These are phyloP conservation scores for Aspergillus intermedius DNA, from an alignment of 2,329 filamentous ascomycete genomes.

Conservation along the genomic window DNA sequence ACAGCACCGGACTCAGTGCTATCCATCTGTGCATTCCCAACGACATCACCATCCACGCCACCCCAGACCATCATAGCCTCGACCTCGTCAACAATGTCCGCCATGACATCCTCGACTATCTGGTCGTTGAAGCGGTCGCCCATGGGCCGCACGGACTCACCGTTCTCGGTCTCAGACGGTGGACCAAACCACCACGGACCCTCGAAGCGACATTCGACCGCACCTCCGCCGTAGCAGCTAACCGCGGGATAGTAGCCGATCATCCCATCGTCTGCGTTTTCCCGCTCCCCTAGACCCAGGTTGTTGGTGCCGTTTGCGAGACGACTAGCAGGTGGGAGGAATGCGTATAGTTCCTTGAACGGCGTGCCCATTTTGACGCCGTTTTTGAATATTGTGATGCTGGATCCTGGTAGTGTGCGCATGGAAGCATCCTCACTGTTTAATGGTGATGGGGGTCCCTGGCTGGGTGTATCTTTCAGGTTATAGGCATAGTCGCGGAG, in stretches of 20 bases:
- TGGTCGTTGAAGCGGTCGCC: slow-evolving; percentile 83
- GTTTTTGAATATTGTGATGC: slow-evolving; percentile 89
- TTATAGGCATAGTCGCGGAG: slow-evolving; percentile 63
- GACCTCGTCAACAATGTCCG: slow-evolving; percentile 89
- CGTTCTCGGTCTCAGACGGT: slow-evolving; percentile 44
- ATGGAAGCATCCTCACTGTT: slow-evolving; percentile 69
- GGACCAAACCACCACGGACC: slow-evolving; percentile 89
- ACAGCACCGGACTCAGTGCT: slow-evolving; percentile 20
- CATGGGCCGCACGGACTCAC: slow-evolving; percentile 51
- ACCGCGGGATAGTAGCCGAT: slow-evolving; percentile 93
- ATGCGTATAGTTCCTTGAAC: slow-evolving; percentile 81
- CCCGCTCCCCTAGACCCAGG: slow-evolving; percentile 60
- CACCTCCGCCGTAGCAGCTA: slow-evolving; percentile 83
- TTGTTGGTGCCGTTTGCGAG: slow-evolving; percentile 39
- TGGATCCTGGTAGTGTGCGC: slow-evolving; percentile 77
- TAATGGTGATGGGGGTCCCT: slow-evolving; percentile 47
- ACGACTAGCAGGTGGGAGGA: slow-evolving; percentile 77
- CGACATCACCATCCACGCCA: slow-evolving; percentile 28
- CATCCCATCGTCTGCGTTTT: slow-evolving; percentile 88
- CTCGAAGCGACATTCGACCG: slow-evolving; percentile 89
- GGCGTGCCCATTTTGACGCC: slow-evolving; percentile 78
- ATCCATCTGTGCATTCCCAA: slow-evolving; percentile 22
- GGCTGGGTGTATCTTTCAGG: slow-evolving; percentile 40
- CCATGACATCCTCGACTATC: slow-evolving; percentile 88
- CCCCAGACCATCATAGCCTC: slow-evolving; percentile 63